Percentiles rank a stretch among this genome's conserved stretches.
These are phyloP conservation scores for Beauveria pseudobassiana DNA, from an alignment of 2,329 filamentous ascomycete genomes.

Conservation along the genomic window DNA sequence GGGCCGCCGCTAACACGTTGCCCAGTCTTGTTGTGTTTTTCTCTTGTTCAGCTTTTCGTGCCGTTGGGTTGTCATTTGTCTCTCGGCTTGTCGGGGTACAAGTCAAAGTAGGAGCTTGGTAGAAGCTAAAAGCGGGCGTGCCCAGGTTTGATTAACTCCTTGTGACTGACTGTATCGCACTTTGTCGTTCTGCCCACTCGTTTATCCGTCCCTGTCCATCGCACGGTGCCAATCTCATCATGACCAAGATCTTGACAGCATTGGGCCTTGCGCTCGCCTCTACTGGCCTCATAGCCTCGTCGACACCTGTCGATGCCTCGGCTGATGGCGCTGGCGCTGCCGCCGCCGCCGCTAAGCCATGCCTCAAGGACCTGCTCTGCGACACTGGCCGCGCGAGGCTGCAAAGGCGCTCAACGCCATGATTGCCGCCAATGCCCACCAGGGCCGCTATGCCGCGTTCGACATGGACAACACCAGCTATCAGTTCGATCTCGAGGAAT, in stretches of 20 bases:
- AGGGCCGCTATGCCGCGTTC: constrained; percentile 31
- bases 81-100: too few species aligned
- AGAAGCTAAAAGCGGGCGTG: not conserved
- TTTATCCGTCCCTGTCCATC: not conserved
- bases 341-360: constrained; percentile 1
- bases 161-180: too few species aligned
- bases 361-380: constrained; percentile 14
- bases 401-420: constrained; percentile 28
- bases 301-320: not conserved
- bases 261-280: constrained; percentile 8
- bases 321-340: not conserved
- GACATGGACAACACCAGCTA: constrained; percentile 41
- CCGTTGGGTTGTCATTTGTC: not conserved
- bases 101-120: not conserved
- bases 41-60: not conserved
- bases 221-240: not conserved
- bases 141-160: not conserved
- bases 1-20: not conserved
- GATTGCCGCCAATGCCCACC: constrained; percentile 31
- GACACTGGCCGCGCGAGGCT: constrained; percentile 30
- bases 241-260: constrained; percentile 7
- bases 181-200: not conserved
- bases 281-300: not conserved
- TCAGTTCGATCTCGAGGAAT: constrained; percentile 35
- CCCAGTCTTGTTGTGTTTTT: not conserved